Percentiles rank a stretch among this genome's conserved stretches.
phyloP scores from a whole-genome alignment of 352 stramenopile species.

The Phytophthora chlamydospora region DNA sequence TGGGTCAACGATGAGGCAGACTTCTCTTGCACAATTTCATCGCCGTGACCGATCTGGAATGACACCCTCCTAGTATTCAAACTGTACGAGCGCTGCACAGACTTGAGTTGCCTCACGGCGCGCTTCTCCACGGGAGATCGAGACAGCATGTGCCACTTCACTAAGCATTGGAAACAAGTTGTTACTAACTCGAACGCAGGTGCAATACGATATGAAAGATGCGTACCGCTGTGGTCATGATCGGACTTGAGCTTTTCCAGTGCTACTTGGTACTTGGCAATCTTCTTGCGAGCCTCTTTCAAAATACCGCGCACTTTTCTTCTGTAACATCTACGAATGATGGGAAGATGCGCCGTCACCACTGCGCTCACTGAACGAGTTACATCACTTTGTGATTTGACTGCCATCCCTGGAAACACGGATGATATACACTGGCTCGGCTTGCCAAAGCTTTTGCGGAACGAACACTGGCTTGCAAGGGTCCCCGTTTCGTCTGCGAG shows the following conservation, averaged over 20 bases:
- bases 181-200: neutral
- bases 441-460: conserved; percentile 46
- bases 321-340: conserved; percentile 37
- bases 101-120: conserved; percentile 20
- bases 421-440: conserved; percentile 37
- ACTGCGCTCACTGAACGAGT: conserved; percentile 31
- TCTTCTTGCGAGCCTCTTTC: conserved; percentile 33
- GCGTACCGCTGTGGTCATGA: conserved; percentile 17
- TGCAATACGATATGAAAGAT: neutral
- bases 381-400: conserved; percentile 34
- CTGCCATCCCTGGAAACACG: conserved; percentile 27
- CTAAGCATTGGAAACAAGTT: conserved; percentile 12
- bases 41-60: conserved; percentile 27
- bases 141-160: conserved; percentile 7
- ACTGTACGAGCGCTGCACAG: neutral
- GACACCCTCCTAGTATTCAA: neutral
- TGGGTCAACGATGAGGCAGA: conserved; percentile 22
- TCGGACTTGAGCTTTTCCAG: conserved; percentile 15
- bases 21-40: conserved; percentile 18
- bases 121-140: conserved; percentile 20
- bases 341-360: conserved; percentile 28
- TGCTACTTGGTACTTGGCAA: conserved; percentile 25
- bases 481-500: conserved; percentile 34
- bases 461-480: conserved; percentile 31
- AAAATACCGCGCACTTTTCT: conserved; percentile 37